phyloP scores from a whole-genome alignment of 352 stramenopile species.

The Globisporangium megalacanthum region DNA sequence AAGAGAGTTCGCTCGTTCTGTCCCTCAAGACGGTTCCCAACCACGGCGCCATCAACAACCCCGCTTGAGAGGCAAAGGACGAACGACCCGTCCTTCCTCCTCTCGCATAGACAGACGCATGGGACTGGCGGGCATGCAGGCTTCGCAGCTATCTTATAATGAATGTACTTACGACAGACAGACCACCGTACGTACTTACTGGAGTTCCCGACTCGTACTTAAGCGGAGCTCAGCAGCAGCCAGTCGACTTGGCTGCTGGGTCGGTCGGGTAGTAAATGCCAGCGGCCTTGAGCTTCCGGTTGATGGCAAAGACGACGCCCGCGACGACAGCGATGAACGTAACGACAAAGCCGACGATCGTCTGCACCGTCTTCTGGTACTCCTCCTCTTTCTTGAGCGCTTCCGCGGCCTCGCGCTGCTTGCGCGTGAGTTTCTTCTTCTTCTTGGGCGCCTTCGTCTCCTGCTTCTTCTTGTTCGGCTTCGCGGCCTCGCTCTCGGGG shows the following conservation, averaged over 20 bases:
- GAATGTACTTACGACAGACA: conserved; percentile 9
- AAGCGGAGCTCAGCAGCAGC: conserved; percentile 31
- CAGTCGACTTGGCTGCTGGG: conserved; percentile 38
- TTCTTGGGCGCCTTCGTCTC: conserved; percentile 50
- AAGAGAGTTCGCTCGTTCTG: conserved; percentile 42
- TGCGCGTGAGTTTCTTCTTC: conserved; percentile 64
- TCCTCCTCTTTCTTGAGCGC: conserved; percentile 64
- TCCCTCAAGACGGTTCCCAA: conserved; percentile 23
- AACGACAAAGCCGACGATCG: conserved; percentile 62
- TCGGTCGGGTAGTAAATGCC: conserved; percentile 73
- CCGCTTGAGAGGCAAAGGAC: conserved; percentile 7
- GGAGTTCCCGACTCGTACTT: too few species aligned
- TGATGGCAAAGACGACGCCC: conserved; percentile 64
- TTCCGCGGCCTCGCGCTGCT: conserved; percentile 41
- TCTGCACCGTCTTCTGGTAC: conserved; percentile 59
- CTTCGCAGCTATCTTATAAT: conserved; percentile 1
- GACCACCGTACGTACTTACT: too few species aligned
- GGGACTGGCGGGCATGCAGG: background rate
- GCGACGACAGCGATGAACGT: conserved; percentile 56
- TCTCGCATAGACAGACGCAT: conserved; percentile 1
- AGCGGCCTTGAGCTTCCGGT: conserved; percentile 78
- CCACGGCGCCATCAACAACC: conserved; percentile 32
- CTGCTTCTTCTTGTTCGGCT: conserved; percentile 7
- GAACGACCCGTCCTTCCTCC: too few species aligned
- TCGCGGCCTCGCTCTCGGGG: conserved; percentile 20